phyloP scores from a whole-genome alignment of 2,329 filamentous ascomycete species.

The Ophiostoma novo-ulmi region DNA sequence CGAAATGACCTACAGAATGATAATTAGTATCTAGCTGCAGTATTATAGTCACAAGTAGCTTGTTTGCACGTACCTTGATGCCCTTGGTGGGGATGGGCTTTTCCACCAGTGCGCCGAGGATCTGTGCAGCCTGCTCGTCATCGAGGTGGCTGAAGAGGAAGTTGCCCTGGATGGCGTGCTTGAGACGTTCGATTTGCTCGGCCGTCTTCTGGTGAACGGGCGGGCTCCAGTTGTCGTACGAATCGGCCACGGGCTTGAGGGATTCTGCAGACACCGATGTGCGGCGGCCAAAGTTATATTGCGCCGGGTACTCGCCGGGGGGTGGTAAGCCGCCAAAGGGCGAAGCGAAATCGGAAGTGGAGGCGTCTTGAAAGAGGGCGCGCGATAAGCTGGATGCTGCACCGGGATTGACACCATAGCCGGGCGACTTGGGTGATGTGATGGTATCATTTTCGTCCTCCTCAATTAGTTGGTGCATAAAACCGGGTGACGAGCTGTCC shows the following conservation, averaged over 20 bases:
- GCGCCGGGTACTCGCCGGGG: slow-evolving; percentile 71
- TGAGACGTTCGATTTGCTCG: slow-evolving; percentile 75
- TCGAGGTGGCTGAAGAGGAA: slow-evolving; percentile 93
- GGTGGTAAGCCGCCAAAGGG: slow-evolving; percentile 51
- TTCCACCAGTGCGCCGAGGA: slow-evolving; percentile 85
- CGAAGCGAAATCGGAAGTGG: slow-evolving; percentile 33
- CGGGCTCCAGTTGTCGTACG: slow-evolving; percentile 83
- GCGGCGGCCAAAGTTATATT: slow-evolving; percentile 89
- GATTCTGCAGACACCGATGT: slow-evolving; percentile 97
- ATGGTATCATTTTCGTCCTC: slow-evolving; percentile 76
- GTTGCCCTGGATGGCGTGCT: slow-evolving; percentile 76
- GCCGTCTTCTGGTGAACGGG: slow-evolving; percentile 76
- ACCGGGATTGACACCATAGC: slow-evolving; percentile 30
- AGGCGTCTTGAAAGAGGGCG: slow-evolving; percentile 17
- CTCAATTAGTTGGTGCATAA: slow-evolving; percentile 60
- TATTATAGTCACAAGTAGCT: no score
- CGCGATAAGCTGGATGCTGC: slow-evolving; percentile 1
- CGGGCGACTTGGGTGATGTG: slow-evolving; percentile 57
- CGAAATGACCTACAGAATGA: slow-evolving; percentile 66
- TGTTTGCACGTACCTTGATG: slow-evolving; percentile 51
- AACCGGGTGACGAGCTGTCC: slow-evolving; percentile 12
- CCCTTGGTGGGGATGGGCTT: slow-evolving; percentile 92
- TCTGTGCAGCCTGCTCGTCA: slow-evolving; percentile 82
- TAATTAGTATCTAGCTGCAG: background rate
- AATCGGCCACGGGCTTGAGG: slow-evolving; percentile 77